phyloP scores from a whole-genome alignment of 352 stramenopile species.

The Globisporangium spiculum region DNA sequence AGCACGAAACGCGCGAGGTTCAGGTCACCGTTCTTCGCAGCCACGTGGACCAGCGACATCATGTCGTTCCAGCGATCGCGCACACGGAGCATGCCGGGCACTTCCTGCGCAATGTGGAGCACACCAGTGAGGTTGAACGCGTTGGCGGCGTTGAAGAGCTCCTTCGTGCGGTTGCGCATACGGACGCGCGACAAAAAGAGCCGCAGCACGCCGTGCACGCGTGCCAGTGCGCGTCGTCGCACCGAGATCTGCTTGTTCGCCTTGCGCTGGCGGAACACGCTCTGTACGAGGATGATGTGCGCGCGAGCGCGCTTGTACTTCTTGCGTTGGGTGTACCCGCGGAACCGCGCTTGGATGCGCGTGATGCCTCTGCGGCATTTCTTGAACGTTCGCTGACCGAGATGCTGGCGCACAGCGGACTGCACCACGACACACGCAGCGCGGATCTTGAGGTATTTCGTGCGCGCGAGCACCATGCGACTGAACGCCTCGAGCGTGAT shows the following conservation, averaged over 20 bases:
- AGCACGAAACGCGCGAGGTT: constrained; percentile 82
- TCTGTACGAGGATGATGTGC: constrained; percentile 75
- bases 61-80: constrained; percentile 74
- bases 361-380: constrained; percentile 60
- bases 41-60: constrained; percentile 89
- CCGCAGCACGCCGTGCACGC: constrained; percentile 65
- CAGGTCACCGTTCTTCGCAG: constrained; percentile 81
- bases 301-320: constrained; percentile 44
- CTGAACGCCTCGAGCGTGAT: constrained; percentile 63
- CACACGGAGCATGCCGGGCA: constrained; percentile 76
- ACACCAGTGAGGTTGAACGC: constrained; percentile 77
- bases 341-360: constrained; percentile 62
- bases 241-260: constrained; percentile 40
- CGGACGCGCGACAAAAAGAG: constrained; percentile 81
- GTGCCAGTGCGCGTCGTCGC: constrained; percentile 64
- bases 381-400: constrained; percentile 64
- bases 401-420: constrained; percentile 59
- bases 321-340: constrained; percentile 57
- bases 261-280: constrained; percentile 64
- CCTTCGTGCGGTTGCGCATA: constrained; percentile 76
- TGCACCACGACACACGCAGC: constrained; percentile 63
- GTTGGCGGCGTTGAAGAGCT: constrained; percentile 76
- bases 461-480: constrained; percentile 60
- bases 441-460: constrained; percentile 49
- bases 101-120: constrained; percentile 77